A percentile compares a stretch with the other conserved stretches of the same genome.
Evolutionary conservation across 768 basidiomycete genomes (phyloP).

Genomic region (Dictyophora rubrovolvata): DNA sequence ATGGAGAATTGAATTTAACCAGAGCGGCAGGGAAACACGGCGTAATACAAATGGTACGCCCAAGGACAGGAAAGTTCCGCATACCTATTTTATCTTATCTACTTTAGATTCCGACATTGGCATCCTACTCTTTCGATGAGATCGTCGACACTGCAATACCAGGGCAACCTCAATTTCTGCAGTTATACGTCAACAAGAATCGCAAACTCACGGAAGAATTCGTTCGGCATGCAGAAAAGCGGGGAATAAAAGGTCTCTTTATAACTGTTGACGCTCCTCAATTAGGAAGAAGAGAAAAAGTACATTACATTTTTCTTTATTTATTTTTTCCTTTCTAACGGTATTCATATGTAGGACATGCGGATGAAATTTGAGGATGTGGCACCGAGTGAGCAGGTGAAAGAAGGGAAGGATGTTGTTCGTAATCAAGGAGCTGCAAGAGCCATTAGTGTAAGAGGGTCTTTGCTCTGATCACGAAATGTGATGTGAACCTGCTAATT

Average conservation of each 20-base stretch:
- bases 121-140: conserved; percentile 94
- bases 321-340: neutral
- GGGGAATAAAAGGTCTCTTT: conserved; percentile 88
- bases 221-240: conserved; percentile 81
- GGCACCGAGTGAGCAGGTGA: conserved; percentile 40
- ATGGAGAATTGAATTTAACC: conserved; percentile 88
- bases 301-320: conserved; percentile 14
- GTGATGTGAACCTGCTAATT: conserved; percentile 3
- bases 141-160: conserved; percentile 78
- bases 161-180: conserved; percentile 76
- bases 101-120: conserved; percentile 81
- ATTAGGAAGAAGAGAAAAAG: conserved; percentile 86
- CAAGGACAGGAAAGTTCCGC: neutral
- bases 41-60: conserved; percentile 59
- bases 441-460: conserved; percentile 67
- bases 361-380: conserved; percentile 89
- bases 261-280: conserved; percentile 98
- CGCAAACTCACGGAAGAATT: conserved; percentile 74
- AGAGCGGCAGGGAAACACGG: conserved; percentile 75
- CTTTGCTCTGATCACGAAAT: neutral
- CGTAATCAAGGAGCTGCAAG: conserved; percentile 87
- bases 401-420: conserved; percentile 45
- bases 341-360: conserved; percentile 70
- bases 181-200: conserved; percentile 93
- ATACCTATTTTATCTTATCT: neutral